Evolutionary conservation across 2,329 filamentous ascomycete genomes (phyloP), one percentile per base, ranked within the genome.

Genomic region (Xylariaceae sp.): DNA sequence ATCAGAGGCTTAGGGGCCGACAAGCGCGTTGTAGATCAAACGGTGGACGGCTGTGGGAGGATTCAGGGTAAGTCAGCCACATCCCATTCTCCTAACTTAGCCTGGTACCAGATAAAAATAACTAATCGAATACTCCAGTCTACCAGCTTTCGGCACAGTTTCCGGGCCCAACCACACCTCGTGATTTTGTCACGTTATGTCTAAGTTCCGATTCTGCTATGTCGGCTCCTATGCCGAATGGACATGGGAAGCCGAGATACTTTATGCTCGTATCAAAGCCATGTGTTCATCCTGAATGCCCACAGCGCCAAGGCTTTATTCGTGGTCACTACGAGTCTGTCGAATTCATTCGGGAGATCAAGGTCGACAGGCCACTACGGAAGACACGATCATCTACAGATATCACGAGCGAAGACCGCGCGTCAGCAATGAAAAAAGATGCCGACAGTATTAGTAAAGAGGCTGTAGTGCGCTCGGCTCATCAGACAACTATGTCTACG

Each of bases 261-360:
- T 95, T 86, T 70, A 91, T 96, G 80, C 82, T 97, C 48, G 83
- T 97, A 3, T 96, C 92, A 2, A 92, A 89, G 70, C 93, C 93
- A 1, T 89, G 91, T 65, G 72, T 81, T 16, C 92, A 97, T 68
- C 85, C 87, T 0, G 84, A 91, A 53, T 87, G 88, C 27, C 86
- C 87, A 16, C 80, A 81, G 10, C 80, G 87, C 8, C 75, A 82
- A 53, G 90, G 89, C 13, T 93, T 87, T 68, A 89, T 96, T 42
- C 82, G 91, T 33, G 93, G 92, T 3, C 81, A 86, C 59, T 97
- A 97, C 64, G 92, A 97, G 75, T 95, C 90, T 1, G 88, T 97
- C 13, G 93, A 97, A 72, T 80, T 96, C 61, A 92, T 97, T 52
- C 81, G 92, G 43, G 92, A 97, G 72, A 81, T 97, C 11, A 87